A percentile compares a stretch with the other conserved stretches of the same genome.
phyloP scores from a whole-genome alignment of 2,329 filamentous ascomycete species.

The Botryosphaeria dothidea region DNA sequence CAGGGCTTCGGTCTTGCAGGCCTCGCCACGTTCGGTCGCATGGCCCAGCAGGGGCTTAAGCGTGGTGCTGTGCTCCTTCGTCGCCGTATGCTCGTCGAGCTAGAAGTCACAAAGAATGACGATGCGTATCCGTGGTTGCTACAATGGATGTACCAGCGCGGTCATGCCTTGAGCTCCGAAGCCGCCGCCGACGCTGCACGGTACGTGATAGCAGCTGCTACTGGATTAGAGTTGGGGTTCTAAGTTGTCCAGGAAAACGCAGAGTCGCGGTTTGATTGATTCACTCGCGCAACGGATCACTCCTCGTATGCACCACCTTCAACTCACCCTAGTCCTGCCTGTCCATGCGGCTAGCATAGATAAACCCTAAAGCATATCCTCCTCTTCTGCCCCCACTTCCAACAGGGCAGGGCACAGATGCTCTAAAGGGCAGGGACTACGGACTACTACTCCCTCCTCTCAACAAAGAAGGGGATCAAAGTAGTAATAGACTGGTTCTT shows the following conservation, averaged over 20 bases:
- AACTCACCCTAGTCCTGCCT: too few relatives aligned
- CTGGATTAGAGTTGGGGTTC: background rate
- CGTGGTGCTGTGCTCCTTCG: conserved; percentile 73
- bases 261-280: conserved; percentile 47
- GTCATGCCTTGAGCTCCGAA: conserved; percentile 29
- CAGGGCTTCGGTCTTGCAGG: conserved; percentile 87
- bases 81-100: conserved; percentile 84
- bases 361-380: too few relatives aligned
- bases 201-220: background rate
- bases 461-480: too few relatives aligned
- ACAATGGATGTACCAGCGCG: conserved; percentile 83
- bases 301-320: conserved; percentile 63
- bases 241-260: conserved; percentile 29
- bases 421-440: too few relatives aligned
- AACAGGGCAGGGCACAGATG: too few relatives aligned
- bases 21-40: conserved; percentile 76
- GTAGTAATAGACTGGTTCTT: too few relatives aligned
- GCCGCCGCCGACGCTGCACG: background rate
- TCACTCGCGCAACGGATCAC: conserved; percentile 59
- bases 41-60: conserved; percentile 76
- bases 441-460: too few relatives aligned
- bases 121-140: conserved; percentile 92
- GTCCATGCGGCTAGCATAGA: too few relatives aligned
- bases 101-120: conserved; percentile 94
- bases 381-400: too few relatives aligned